phyloP scores from a whole-genome alignment of 2,329 filamentous ascomycete genomes.

The Onygena corvina region DNA sequence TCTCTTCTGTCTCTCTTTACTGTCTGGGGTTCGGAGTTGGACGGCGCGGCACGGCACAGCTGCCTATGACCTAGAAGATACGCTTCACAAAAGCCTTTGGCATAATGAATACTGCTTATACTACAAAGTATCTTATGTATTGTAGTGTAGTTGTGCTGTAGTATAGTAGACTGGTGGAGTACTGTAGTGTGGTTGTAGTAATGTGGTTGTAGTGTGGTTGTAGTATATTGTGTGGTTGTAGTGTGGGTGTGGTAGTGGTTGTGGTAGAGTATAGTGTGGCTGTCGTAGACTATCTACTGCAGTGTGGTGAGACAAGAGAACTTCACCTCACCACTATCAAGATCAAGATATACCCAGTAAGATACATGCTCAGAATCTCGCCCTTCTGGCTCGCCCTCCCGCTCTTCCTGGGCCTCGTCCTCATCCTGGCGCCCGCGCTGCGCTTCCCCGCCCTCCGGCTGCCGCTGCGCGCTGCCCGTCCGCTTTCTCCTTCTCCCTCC shows the following conservation, averaged over 20 bases:
- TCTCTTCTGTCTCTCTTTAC: neutral
- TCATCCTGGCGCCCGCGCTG: conserved; percentile 39
- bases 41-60: neutral
- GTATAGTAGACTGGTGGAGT: no score
- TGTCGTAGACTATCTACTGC: no score
- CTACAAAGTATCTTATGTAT: neutral
- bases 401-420: conserved; percentile 26
- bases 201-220: no score
- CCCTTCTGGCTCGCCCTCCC: conserved; percentile 15
- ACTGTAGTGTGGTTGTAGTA: no score
- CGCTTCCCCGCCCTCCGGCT: conserved; percentile 29
- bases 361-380: conserved; percentile 7
- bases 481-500: neutral
- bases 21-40: conserved; percentile 2
- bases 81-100: neutral
- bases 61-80: neutral
- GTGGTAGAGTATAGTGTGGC: no score
- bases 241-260: no score
- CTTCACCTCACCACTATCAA: no score
- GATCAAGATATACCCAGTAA: no score
- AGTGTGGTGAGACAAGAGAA: no score
- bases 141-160: no score
- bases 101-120: neutral
- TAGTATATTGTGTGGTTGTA: no score
- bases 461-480: conserved; percentile 26